Percentiles rank a stretch among this genome's conserved stretches.
These are phyloP conservation scores for Suillus subluteus DNA, from an alignment of 768 basidiomycete genomes.

Conservation along the genomic window DNA sequence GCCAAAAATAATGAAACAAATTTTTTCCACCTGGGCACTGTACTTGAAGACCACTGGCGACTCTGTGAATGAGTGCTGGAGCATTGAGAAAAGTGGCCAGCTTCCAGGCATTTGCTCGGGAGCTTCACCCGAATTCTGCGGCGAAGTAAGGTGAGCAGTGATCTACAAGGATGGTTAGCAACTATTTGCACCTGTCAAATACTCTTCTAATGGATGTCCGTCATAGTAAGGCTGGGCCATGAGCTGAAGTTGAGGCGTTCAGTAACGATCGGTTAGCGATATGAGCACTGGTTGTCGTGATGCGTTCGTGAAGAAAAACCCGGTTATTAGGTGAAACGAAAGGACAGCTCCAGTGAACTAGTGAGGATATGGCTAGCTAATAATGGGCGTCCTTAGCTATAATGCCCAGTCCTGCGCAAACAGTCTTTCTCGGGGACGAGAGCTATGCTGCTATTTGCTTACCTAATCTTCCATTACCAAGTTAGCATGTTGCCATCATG, in stretches of 20 bases:
- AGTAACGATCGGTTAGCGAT: slow-evolving; percentile 12
- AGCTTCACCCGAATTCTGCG: slow-evolving; percentile 63
- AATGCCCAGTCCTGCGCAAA: background rate
- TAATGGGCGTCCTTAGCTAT: background rate
- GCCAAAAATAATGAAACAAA: slow-evolving; percentile 28
- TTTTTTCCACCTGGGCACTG: slow-evolving; percentile 29
- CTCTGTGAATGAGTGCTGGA: slow-evolving; percentile 20
- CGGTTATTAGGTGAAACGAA: slow-evolving; percentile 31
- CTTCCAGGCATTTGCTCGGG: slow-evolving; percentile 62
- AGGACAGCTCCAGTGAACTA: slow-evolving; percentile 13
- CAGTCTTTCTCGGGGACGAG: background rate
- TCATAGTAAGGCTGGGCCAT: slow-evolving; percentile 85
- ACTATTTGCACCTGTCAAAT: slow-evolving; percentile 59
- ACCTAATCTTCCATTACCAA: slow-evolving; percentile 1
- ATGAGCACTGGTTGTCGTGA: slow-evolving; percentile 25
- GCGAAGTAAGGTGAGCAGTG: slow-evolving; percentile 16
- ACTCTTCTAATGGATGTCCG: slow-evolving; percentile 75
- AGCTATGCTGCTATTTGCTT: background rate
- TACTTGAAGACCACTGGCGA: slow-evolving; percentile 18
- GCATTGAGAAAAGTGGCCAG: slow-evolving; percentile 37
- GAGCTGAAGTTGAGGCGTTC: slow-evolving; percentile 11
- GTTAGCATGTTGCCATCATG: background rate
- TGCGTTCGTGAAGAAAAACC: slow-evolving; percentile 22
- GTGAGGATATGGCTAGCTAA: background rate
- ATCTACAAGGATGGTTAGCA: slow-evolving; percentile 8